Percentiles rank a stretch among this genome's conserved stretches.
Evolutionary conservation across 805 yeast genomes (phyloP).

Genomic region (Barnettozyma populi): DNA sequence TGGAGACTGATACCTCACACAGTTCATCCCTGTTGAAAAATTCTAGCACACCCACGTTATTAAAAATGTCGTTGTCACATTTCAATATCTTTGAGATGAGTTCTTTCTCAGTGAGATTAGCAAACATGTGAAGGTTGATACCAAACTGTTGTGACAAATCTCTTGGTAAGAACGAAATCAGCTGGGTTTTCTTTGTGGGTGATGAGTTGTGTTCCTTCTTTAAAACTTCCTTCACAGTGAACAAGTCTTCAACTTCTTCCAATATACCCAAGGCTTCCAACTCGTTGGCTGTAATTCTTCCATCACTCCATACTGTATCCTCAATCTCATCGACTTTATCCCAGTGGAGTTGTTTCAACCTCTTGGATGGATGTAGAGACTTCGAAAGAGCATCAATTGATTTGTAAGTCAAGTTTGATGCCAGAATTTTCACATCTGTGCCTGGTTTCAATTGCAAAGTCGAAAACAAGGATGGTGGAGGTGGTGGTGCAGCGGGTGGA

Average conservation of each 20-base stretch:
- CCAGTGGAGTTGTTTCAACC: constrained; percentile 79
- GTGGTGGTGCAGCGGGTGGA: constrained; percentile 19
- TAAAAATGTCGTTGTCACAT: constrained; percentile 53
- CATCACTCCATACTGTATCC: constrained; percentile 59
- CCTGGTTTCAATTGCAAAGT: constrained; percentile 1
- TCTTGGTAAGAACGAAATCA: constrained; percentile 54
- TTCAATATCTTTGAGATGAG: constrained; percentile 48
- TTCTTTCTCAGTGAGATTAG: constrained; percentile 46
- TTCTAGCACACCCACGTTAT: constrained; percentile 56
- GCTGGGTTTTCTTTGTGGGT: constrained; percentile 37
- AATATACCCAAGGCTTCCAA: constrained; percentile 57
- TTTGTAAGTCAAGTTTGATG: neutral
- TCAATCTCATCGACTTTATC: constrained; percentile 58
- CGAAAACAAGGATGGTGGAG: constrained; percentile 10
- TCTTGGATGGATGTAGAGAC: constrained; percentile 38
- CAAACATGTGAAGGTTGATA: constrained; percentile 65
- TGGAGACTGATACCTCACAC: constrained; percentile 49
- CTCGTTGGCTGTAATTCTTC: constrained; percentile 40
- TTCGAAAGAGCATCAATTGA: constrained; percentile 11
- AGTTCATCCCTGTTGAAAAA: constrained; percentile 66
- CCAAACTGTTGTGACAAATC: constrained; percentile 78
- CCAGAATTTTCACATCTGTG: neutral
- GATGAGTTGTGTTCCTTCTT: constrained; percentile 28
- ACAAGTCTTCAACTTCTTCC: constrained; percentile 55
- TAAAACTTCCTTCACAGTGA: constrained; percentile 41